Evolutionary conservation across 345 rosid genomes (phyloP).

Genomic region (Lepidium africanum): DNA sequence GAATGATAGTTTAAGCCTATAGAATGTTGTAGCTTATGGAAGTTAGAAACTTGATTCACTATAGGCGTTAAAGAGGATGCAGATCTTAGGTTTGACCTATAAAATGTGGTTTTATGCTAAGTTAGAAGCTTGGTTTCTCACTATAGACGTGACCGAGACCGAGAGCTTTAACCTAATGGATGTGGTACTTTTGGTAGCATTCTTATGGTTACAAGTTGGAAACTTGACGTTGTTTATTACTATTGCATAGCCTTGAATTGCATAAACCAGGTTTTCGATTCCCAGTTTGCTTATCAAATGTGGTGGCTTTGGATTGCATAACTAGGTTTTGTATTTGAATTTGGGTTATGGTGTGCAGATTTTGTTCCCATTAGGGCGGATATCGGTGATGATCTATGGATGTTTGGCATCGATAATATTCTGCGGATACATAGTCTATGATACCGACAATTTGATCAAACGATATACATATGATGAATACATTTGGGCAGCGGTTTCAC

Average conservation of each 20-base stretch:
- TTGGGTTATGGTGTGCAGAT: slow-evolving; percentile 32
- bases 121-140: neutral
- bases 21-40: too few species aligned
- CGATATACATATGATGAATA: slow-evolving; percentile 66
- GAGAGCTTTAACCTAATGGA: neutral
- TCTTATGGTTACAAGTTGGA: neutral
- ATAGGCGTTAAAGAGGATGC: too few species aligned
- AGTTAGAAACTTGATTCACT: too few species aligned
- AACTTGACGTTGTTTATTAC: neutral
- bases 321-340: neutral
- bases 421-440: slow-evolving; percentile 71
- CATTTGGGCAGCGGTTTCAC: slow-evolving; percentile 73
- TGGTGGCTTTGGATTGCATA: slow-evolving; percentile 7
- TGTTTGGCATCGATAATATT: slow-evolving; percentile 62
- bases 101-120: neutral
- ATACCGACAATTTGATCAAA: slow-evolving; percentile 80
- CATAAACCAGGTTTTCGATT: neutral
- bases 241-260: neutral
- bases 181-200: neutral
- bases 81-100: neutral
- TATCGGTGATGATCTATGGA: slow-evolving; percentile 69
- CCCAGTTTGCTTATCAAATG: neutral
- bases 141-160: too few species aligned
- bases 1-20: too few species aligned
- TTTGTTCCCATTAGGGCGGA: slow-evolving; percentile 51